These are phyloP conservation scores for Kernera saxatilis DNA, from an alignment of 345 rosid genomes.

Conservation along the genomic window DNA sequence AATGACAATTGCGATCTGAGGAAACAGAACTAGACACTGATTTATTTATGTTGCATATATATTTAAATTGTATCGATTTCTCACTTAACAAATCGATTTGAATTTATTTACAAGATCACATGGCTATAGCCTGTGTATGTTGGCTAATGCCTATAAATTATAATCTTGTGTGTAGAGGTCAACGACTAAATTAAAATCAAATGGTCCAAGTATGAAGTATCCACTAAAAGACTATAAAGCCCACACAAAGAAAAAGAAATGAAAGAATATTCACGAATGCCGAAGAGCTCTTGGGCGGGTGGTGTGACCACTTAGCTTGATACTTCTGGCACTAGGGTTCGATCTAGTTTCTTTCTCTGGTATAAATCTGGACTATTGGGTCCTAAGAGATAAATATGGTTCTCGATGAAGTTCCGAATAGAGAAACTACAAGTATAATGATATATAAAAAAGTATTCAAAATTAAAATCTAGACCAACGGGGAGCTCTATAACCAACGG, in stretches of 20 bases:
- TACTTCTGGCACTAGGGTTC: too few species aligned
- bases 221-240: background rate
- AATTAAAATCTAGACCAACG: background rate
- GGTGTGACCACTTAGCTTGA: too few species aligned
- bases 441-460: too few species aligned
- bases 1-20: background rate
- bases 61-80: background rate
- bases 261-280: background rate
- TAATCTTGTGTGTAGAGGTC: background rate
- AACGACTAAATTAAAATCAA: background rate
- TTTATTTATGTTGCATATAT: background rate
- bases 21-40: background rate
- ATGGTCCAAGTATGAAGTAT: too few species aligned
- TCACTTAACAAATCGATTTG: background rate
- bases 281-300: too few species aligned
- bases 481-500: background rate
- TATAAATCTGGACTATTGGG: too few species aligned
- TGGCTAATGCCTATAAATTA: background rate
- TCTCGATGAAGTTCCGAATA: too few species aligned
- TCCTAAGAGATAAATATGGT: too few species aligned
- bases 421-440: too few species aligned
- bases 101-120: slow-evolving; percentile 2
- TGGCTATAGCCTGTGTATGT: background rate
- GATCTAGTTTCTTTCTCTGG: too few species aligned
- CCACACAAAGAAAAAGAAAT: too few species aligned